Base-by-base conservation (phyloP, 2,329 filamentous ascomycete genomes). In the Passalora sequoiae region DNA sequence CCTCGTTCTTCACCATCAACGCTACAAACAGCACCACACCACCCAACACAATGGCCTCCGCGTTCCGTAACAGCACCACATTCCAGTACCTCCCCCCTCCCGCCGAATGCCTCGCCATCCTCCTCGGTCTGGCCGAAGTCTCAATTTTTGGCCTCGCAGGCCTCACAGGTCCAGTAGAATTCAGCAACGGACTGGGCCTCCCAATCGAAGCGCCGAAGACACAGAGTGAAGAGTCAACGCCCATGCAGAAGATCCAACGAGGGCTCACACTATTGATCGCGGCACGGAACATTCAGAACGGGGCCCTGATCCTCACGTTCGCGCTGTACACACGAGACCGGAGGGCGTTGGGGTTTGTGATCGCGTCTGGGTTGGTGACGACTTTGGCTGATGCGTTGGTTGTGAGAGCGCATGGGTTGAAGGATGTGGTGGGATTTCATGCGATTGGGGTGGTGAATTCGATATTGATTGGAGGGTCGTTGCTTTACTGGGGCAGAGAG, bases 31-130 rank as follows among this genome's bases (percentile, higher is more conserved):
- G 10, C 15, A 21, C 15, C 12, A 25, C 7, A 25, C 20, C 15
- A 24, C 20, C 21, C 32, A 7, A 19, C 25, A 42, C 19, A 9
- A 55, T 55, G 52, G 47, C 52, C 29, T 46, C 53, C 29, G 27
- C 27, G 28, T 42, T 22, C 31, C 32, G 37, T 46, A 44, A 20
- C 40, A 36, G 16, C 33, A 53, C 41, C 28, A 32, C 54, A 6
- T 36, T 36, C 52, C 41, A 47, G 42, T 38, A 56, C 55, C 59
- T 64, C 32, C 61, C 60, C 12, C 59, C 59, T 22, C 60, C 61
- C 31, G 55, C 60, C 51, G 60, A 63, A 55, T 59, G 56, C 54
- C 57, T 64, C 46, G 60, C 60, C 15, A 60, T 64, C 51, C 60
- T 62, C 36, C 40, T 63, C 35, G 61, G 60, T 51, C 49, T 46